Conservation (phyloP, 768 basidiomycete species). For the Suillus clintonianus region DNA sequence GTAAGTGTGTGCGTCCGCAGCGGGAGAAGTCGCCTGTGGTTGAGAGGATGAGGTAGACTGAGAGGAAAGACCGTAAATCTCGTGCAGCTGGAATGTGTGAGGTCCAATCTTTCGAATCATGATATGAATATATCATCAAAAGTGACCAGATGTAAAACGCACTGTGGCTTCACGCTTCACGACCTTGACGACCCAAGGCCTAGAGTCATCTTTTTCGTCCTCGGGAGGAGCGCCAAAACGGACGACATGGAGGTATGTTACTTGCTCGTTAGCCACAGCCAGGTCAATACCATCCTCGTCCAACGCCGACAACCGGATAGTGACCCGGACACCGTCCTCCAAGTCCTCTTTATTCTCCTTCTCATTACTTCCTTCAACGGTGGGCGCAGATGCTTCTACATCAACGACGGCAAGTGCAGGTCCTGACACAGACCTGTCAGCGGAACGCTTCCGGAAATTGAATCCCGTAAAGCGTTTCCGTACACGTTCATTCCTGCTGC, state of each 20-base stretch:
- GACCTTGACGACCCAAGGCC: constrained; percentile 91
- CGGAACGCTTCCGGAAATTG: constrained; percentile 61
- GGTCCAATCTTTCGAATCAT: constrained; percentile 75
- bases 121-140: constrained; percentile 6
- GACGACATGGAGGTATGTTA: constrained; percentile 85
- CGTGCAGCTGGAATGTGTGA: constrained; percentile 93
- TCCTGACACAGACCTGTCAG: constrained; percentile 60
- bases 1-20: constrained; percentile 45
- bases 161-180: constrained; percentile 89
- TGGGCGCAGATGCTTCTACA: constrained; percentile 46
- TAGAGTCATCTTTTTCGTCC: constrained; percentile 51
- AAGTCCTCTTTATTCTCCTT: constrained; percentile 49
- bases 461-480: constrained; percentile 68
- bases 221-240: constrained; percentile 54
- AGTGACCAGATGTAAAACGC: constrained; percentile 16
- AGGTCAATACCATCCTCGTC: constrained; percentile 74
- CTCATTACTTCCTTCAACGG: constrained; percentile 39
- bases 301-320: constrained; percentile 80
- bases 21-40: constrained; percentile 40
- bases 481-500: constrained; percentile 20
- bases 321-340: constrained; percentile 69
- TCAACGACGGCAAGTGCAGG: constrained; percentile 82
- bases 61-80: constrained; percentile 89
- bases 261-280: constrained; percentile 77
- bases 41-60: constrained; percentile 38